Evolutionary conservation across 768 basidiomycete species (phyloP), one percentile per base, ranked within the genome.

Genomic region (Candolleomyces aberdarensis): DNA sequence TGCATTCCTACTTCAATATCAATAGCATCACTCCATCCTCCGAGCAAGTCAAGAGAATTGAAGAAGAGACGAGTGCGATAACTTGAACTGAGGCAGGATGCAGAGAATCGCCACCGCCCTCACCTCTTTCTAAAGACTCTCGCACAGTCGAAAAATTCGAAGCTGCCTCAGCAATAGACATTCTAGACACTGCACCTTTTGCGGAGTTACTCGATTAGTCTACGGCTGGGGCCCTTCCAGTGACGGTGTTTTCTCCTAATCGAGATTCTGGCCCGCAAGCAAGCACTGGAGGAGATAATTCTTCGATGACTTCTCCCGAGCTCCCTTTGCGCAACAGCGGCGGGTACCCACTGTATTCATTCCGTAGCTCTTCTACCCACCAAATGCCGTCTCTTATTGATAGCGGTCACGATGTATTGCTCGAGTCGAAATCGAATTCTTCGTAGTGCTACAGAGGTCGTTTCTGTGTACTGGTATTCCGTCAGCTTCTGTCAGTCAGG

Each of bases 1-100:
- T 87, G 20, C 81, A 83, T 6, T 80, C 83, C 29, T 89, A 89
- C 71, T 77, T 89, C 29, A 67, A 74, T 40, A 63, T 57, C 32
- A 67, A 64, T 44, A 64, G 66, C 52, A 65, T 57, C 48, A 71
- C 69, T 11, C 65, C 66, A 6, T 67, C 66, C 43, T 67, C 69
- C 48, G 69, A 70, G 36, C 61, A 60, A 40, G 62, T 65, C 17
- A 63, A 71, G 22, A 69, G 67, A 29, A 40, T 58, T 17, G 62
- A 63, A 2, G 61, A 62, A 1, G 36, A 11, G 57, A 60, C n/a
- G 55, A 67, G 40, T 66, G 68, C 57, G 66, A 20, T 15, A 55
- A 55, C 53, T 14, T 39, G n/a, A 17, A 39, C 40, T 5, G 39
- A 56, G 31, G 10, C 14, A 43, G 54, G n/a, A 43, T 20, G 19